phyloP scores from a whole-genome alignment of 371 early-diverging fungal species.

The Lichtheimia hyalospora region DNA sequence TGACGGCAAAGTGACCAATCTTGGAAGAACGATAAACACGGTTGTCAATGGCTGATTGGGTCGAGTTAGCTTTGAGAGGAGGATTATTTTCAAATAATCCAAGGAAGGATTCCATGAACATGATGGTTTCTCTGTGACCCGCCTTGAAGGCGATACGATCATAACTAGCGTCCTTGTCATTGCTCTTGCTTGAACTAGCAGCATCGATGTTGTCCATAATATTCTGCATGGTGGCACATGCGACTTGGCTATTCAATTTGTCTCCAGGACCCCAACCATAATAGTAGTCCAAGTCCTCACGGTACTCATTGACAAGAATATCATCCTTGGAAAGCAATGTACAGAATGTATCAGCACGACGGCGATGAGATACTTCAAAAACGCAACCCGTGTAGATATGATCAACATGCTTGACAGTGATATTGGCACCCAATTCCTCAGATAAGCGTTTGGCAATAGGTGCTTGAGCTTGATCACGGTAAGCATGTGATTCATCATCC shows the following conservation, averaged over 20 bases:
- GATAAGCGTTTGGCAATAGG: constrained; percentile 22
- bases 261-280: constrained; percentile 35
- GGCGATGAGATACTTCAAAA: constrained; percentile 29
- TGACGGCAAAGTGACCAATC: constrained; percentile 9
- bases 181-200: constrained; percentile 1
- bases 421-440: constrained; percentile 9
- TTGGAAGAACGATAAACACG: constrained; percentile 14
- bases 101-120: constrained; percentile 32
- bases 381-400: constrained; percentile 29
- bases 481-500: not conserved
- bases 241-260: constrained; percentile 27
- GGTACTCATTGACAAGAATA: constrained; percentile 30
- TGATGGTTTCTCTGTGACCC: constrained; percentile 39
- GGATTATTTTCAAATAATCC: constrained; percentile 22
- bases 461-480: not conserved
- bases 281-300: constrained; percentile 35
- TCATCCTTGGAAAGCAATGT: constrained; percentile 27
- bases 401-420: constrained; percentile 18
- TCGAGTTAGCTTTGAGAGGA: constrained; percentile 1
- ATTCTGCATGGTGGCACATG: constrained; percentile 23
- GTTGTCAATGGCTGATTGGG: constrained; percentile 5
- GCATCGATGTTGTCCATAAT: constrained; percentile 23
- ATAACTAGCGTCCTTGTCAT: not conserved
- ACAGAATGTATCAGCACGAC: constrained; percentile 28
- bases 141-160: constrained; percentile 23